Evolutionary conservation across 495 filamentous ascomycete species (phyloP), one percentile per base, ranked within the genome.

Genomic region (Saxophila tyrrhenica): DNA sequence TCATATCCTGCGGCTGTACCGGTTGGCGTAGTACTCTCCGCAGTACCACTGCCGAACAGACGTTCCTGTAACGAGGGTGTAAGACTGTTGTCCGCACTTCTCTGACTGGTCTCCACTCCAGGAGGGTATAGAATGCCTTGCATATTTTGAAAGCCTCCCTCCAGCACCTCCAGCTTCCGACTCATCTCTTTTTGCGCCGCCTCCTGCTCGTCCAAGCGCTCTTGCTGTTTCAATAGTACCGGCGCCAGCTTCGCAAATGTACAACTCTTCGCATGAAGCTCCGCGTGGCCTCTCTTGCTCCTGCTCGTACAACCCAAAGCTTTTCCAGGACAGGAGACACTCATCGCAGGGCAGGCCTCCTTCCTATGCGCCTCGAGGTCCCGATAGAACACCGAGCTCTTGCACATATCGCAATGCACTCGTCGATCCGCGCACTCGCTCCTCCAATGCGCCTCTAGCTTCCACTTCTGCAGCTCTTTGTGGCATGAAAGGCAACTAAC

Each of bases 231-330:
- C 48, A 76, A 69, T 25, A 86, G 70, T 46, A 79, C 73, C 1
- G 83, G 83, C 0, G 72, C 71, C 53, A 86, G 76, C 35, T 71
- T 71, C 3, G 78, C 76, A 53, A 86, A 70, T 0, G 79, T 70
- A 53, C 83, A 86, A 15, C 56, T 67, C 44, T 72, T 64, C 25
- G 72, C 71, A 55, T 86, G 83, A n/a, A 53, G 60, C 11, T 65
- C 61, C n/a, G 80, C 66, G 32, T 76, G 73, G 1, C 58, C 62
- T 5, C 79, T 75, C 42, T 73, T 74, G 29, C 73, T 67, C 24
- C 70, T 70, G 56, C 72, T 70, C 3, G 69, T 68, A 57, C 83
- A 86, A 19, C 83, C 81, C 38, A 77, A 73, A 52, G 74, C 70
- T 1, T 72, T 69, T 39, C 80, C 82, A 5, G 67, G 48, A 58